phyloP scores from a whole-genome alignment of 139 green algal species.

The Coelastrella sp. region DNA sequence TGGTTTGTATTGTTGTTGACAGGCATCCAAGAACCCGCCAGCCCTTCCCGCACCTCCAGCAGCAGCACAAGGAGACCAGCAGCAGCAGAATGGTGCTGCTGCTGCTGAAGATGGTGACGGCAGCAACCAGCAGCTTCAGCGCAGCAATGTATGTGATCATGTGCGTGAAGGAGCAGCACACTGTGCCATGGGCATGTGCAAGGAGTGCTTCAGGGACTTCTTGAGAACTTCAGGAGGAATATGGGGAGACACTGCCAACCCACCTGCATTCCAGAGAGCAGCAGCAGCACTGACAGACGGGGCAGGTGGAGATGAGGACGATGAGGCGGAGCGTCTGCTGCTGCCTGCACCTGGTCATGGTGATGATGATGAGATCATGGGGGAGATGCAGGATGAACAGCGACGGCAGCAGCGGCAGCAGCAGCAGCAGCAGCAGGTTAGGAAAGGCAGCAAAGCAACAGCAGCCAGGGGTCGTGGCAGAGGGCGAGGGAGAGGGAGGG shows the following conservation, averaged over 20 bases:
- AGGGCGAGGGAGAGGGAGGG: conserved; percentile 25
- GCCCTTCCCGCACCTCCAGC: not conserved
- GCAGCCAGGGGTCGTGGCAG: conserved; percentile 8
- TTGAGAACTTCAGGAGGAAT: conserved; percentile 66
- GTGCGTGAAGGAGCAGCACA: conserved; percentile 37
- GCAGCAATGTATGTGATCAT: conserved; percentile 19
- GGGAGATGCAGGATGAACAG: conserved; percentile 27
- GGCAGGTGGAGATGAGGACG: not conserved
- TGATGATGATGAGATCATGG: conserved; percentile 23
- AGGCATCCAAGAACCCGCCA: conserved; percentile 3
- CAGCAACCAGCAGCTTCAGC: not conserved
- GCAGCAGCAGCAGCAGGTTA: not conserved
- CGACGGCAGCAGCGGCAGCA: conserved; percentile 36
- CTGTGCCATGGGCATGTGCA: conserved; percentile 78
- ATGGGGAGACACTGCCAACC: conserved; percentile 60
- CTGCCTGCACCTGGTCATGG: not conserved
- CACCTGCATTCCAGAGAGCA: conserved; percentile 67
- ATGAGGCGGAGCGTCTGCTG: not conserved
- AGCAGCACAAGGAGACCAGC: not conserved
- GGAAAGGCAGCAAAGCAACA: conserved; percentile 25
- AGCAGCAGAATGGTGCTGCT: conserved; percentile 7
- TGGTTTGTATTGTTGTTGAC: too few species aligned
- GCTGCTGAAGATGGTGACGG: not conserved
- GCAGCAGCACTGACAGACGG: not conserved
- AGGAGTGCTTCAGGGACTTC: conserved; percentile 70